Conservation (phyloP, 345 rosid genomes). For the Brassica carinata region DNA sequence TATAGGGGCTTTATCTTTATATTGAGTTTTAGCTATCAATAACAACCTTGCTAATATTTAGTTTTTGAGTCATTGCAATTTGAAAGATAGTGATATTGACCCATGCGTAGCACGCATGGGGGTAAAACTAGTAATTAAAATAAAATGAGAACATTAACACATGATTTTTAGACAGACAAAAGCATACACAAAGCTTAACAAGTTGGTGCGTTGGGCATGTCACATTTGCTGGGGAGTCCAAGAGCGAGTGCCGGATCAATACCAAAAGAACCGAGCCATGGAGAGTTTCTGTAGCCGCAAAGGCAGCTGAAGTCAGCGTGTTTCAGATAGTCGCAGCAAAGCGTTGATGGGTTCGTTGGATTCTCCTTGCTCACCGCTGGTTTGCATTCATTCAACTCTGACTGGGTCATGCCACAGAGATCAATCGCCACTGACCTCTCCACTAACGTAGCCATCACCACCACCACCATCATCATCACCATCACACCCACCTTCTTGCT, state of each 20-base stretch:
- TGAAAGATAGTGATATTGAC: no score
- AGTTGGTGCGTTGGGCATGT: slow-evolving; percentile 15
- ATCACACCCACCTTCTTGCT: slow-evolving; percentile 2
- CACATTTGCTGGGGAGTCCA: slow-evolving; percentile 47
- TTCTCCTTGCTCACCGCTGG: slow-evolving; percentile 58
- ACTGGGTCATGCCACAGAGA: slow-evolving; percentile 53
- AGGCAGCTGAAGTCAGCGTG: slow-evolving; percentile 62
- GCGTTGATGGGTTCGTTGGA: slow-evolving; percentile 52
- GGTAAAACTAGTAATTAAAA: no score
- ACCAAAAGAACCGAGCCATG: slow-evolving; percentile 56
- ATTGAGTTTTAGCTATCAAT: no score
- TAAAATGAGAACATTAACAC: not conserved
- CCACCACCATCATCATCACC: slow-evolving; percentile 3
- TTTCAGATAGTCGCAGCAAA: slow-evolving; percentile 57
- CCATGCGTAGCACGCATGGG: no score
- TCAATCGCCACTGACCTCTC: slow-evolving; percentile 39
- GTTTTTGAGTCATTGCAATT: no score
- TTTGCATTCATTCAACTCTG: slow-evolving; percentile 57
- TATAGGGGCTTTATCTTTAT: no score
- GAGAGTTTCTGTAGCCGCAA: slow-evolving; percentile 60
- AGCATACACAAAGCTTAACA: slow-evolving; percentile 10
- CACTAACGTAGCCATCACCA: not conserved
- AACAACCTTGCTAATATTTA: no score
- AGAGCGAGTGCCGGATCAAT: slow-evolving; percentile 69
- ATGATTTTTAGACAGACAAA: not conserved